Percentiles rank a stretch among this genome's conserved stretches.
phyloP scores from a whole-genome alignment of 2,329 filamentous ascomycete species.

The Fusarium nisikadoi region DNA sequence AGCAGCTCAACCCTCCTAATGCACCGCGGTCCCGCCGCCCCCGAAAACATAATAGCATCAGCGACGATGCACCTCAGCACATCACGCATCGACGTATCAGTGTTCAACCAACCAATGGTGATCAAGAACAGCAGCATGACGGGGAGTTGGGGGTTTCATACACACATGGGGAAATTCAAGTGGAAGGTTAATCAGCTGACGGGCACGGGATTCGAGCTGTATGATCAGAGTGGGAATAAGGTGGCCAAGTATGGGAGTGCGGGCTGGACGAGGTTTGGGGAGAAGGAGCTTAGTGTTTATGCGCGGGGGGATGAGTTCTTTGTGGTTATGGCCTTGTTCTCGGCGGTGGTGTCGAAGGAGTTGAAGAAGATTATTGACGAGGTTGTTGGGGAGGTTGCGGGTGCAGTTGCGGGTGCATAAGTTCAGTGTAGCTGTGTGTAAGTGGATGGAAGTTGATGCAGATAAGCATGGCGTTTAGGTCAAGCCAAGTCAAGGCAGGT shows the following conservation, averaged over 20 bases:
- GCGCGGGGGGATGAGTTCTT: slow-evolving; percentile 39
- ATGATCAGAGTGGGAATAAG: slow-evolving; percentile 29
- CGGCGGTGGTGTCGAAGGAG: slow-evolving; percentile 27
- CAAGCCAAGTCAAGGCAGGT: neutral
- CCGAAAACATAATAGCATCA: slow-evolving; percentile 29
- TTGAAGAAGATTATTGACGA: slow-evolving; percentile 18
- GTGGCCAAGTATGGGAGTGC: slow-evolving; percentile 38
- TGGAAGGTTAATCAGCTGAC: slow-evolving; percentile 41
- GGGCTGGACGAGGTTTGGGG: slow-evolving; percentile 2
- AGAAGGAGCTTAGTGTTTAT: slow-evolving; percentile 37
- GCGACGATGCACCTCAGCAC: slow-evolving; percentile 34
- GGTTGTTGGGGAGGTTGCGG: slow-evolving; percentile 7
- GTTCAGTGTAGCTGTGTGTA: neutral
- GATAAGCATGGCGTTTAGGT: neutral
- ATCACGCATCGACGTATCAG: slow-evolving; percentile 25
- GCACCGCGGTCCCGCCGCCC: slow-evolving; percentile 27
- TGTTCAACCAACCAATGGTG: slow-evolving; percentile 35
- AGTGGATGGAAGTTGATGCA: neutral
- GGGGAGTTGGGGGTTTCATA: slow-evolving; percentile 31
- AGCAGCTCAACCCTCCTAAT: slow-evolving; percentile 26
- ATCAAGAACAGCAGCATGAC: slow-evolving; percentile 29
- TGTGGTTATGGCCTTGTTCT: slow-evolving; percentile 35
- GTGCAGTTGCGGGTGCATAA: slow-evolving; percentile 5
- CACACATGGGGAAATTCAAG: slow-evolving; percentile 40
- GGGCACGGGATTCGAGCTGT: slow-evolving; percentile 24